phyloP scores from a whole-genome alignment of 306 rosid genomes.

The Quercus mongolica region DNA sequence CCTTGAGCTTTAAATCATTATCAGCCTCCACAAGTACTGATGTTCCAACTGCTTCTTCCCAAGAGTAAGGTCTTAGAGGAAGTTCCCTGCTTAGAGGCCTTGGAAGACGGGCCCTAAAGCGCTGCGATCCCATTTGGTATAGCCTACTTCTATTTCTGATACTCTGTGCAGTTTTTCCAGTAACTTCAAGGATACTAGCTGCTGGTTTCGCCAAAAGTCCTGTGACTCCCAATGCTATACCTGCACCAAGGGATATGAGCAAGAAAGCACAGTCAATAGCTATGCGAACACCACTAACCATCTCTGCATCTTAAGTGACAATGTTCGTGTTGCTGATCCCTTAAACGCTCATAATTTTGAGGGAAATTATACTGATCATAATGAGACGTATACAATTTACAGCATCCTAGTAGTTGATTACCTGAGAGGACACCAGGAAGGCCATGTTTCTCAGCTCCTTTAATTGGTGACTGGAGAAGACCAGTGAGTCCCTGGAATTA shows the following conservation, averaged over 20 bases:
- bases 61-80: constrained; percentile 76
- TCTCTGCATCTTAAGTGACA: neutral
- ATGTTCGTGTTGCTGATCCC: neutral
- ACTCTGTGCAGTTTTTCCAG: constrained; percentile 92
- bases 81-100: constrained; percentile 60
- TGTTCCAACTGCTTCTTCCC: constrained; percentile 92
- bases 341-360: neutral
- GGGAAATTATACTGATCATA: neutral
- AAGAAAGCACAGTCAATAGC: constrained; percentile 16
- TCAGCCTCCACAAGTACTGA: constrained; percentile 65
- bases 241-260: constrained; percentile 38
- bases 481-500: constrained; percentile 86
- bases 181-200: constrained; percentile 95
- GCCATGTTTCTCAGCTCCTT: constrained; percentile 98
- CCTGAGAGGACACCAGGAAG: constrained; percentile 96
- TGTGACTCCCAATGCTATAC: constrained; percentile 86
- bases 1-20: constrained; percentile 57
- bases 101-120: constrained; percentile 72
- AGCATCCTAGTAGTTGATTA: constrained; percentile 26
- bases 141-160: constrained; percentile 87
- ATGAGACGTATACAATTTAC: neutral
- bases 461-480: constrained; percentile 90
- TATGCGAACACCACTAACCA: neutral
- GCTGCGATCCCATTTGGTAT: constrained; percentile 54
- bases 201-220: constrained; percentile 96